phyloP scores from a whole-genome alignment of 495 filamentous ascomycete genomes.

The Penicillium ochrochloron region DNA sequence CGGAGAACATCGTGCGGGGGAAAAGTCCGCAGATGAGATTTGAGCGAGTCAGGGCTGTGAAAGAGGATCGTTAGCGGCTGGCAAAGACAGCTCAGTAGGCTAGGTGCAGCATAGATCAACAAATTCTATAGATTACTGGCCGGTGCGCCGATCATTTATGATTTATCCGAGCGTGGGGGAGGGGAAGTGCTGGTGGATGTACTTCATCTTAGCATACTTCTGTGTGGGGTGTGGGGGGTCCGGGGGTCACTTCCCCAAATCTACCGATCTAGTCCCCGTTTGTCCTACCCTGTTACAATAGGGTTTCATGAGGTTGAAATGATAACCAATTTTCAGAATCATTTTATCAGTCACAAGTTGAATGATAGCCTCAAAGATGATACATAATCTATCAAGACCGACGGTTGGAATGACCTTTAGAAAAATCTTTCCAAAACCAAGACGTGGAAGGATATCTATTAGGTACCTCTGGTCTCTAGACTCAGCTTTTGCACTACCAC shows the following conservation, averaged over 20 bases:
- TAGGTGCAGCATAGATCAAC: neutral
- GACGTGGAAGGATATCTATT: no score
- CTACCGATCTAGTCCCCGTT: neutral
- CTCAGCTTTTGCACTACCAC: no score
- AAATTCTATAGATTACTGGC: neutral
- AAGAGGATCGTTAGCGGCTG: neutral
- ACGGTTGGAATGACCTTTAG: no score
- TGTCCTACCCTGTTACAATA: neutral
- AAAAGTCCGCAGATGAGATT: neutral
- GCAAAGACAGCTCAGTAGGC: neutral
- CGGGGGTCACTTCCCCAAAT: neutral
- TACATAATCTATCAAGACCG: no score
- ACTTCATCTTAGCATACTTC: neutral
- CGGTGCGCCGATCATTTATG: neutral
- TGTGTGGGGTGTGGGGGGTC: neutral
- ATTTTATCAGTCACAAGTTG: no score
- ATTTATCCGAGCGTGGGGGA: conserved; percentile 13
- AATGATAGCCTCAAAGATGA: no score
- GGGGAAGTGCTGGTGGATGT: conserved; percentile 33
- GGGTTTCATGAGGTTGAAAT: no score
- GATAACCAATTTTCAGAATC: no score
- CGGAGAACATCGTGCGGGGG: neutral
- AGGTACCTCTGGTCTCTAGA: no score
- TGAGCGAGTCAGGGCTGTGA: neutral
- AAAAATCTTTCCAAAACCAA: no score